Evolutionary conservation across 2,329 filamentous ascomycete species (phyloP).

Genomic region (Lecanosticta acicola): DNA sequence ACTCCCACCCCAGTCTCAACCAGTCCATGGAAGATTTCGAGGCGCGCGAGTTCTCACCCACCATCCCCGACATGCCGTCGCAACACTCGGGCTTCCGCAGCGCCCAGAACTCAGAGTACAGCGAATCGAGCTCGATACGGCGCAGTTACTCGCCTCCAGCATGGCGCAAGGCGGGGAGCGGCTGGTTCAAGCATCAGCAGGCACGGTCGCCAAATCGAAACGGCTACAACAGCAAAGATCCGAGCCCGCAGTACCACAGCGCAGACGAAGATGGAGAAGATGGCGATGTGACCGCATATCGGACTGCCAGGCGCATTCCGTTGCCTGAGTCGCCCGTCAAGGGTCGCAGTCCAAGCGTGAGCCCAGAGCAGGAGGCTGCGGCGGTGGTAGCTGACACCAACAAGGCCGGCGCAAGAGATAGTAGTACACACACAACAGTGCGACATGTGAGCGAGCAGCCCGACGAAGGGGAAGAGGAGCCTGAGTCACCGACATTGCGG

Average conservation of each 20-base stretch:
- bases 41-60: constrained; percentile 48
- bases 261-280: constrained; percentile 47
- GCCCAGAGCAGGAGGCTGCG: constrained; percentile 24
- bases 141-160: constrained; percentile 62
- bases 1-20: constrained; percentile 53
- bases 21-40: constrained; percentile 60
- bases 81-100: constrained; percentile 59
- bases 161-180: constrained; percentile 55
- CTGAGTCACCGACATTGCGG: constrained; percentile 16
- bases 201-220: constrained; percentile 39
- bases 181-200: constrained; percentile 49
- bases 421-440: constrained; percentile 12
- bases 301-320: constrained; percentile 42
- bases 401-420: constrained; percentile 17
- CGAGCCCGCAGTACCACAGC: constrained; percentile 54
- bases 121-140: constrained; percentile 41
- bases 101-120: constrained; percentile 41
- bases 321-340: constrained; percentile 51
- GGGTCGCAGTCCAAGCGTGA: constrained; percentile 32
- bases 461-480: constrained; percentile 15
- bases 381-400: constrained; percentile 15
- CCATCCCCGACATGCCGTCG: constrained; percentile 50
- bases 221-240: constrained; percentile 51
- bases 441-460: constrained; percentile 18
- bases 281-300: constrained; percentile 40